A percentile compares a stretch with the other conserved stretches of the same genome.
Evolutionary conservation across 495 filamentous ascomycete species (phyloP).

Genomic region (Neurospora cerealis): DNA sequence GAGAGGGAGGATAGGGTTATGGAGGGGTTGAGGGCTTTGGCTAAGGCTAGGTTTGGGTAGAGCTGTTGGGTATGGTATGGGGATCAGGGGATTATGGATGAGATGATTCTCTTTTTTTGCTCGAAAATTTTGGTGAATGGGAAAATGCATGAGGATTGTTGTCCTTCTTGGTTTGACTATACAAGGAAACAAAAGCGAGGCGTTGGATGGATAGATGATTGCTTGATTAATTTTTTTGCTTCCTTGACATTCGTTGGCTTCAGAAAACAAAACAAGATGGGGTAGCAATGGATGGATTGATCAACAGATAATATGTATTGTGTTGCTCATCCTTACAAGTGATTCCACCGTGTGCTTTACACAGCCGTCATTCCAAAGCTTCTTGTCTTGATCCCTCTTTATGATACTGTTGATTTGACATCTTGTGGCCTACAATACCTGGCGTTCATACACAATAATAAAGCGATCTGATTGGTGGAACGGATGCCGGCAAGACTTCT

Average conservation of each 20-base stretch:
- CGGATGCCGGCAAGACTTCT: neutral
- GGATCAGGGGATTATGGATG: neutral
- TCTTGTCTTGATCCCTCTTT: neutral
- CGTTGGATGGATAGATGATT: neutral
- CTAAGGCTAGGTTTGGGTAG: constrained; percentile 46
- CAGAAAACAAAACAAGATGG: neutral
- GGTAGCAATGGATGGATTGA: too few species aligned
- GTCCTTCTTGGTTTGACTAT: too few species aligned
- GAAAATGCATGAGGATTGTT: neutral
- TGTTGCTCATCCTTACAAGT: neutral
- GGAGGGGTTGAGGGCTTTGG: constrained; percentile 53
- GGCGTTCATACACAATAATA: neutral
- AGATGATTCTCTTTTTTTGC: neutral
- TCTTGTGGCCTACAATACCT: neutral
- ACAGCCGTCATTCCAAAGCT: neutral
- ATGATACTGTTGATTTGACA: neutral
- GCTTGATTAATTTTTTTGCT: neutral
- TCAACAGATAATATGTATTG: neutral
- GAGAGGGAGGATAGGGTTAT: constrained; percentile 58
- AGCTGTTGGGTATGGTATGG: neutral
- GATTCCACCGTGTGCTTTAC: neutral
- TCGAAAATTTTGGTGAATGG: accelerated
- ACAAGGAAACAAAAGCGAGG: too few species aligned
- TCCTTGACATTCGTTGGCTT: neutral
- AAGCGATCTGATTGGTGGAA: neutral